Evolutionary conservation across 768 basidiomycete species (phyloP).

Genomic region (Chiua virens): DNA sequence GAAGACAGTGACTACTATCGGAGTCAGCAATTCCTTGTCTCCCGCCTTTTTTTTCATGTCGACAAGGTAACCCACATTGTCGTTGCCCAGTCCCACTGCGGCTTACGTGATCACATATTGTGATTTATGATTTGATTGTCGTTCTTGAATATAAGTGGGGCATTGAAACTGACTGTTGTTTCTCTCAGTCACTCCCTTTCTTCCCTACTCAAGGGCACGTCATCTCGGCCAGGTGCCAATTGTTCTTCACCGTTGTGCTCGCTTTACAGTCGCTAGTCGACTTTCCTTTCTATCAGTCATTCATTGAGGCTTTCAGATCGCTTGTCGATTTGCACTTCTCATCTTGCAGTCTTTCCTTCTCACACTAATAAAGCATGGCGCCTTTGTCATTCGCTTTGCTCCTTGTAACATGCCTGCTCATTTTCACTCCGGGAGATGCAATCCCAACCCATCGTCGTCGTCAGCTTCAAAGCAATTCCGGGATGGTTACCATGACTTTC

Average conservation of each 20-base stretch:
- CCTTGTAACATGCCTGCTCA: conserved; percentile 53
- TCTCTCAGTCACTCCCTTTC: neutral
- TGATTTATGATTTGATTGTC: no score
- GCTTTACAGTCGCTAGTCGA: conserved; percentile 19
- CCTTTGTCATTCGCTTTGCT: conserved; percentile 46
- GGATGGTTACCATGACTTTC: conserved; percentile 44
- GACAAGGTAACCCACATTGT: conserved; percentile 20
- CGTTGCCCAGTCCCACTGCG: no score
- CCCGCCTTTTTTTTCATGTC: neutral
- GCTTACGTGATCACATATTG: conserved; percentile 15
- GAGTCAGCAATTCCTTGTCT: conserved; percentile 6
- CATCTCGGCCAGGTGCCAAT: conserved; percentile 22
- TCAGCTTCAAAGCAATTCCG: conserved; percentile 14
- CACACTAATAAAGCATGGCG: conserved; percentile 45
- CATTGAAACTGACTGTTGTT: neutral
- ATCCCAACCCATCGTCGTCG: conserved; percentile 19
- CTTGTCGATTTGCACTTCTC: conserved; percentile 12
- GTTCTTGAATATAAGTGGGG: conserved; percentile 4
- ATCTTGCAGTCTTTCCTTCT: neutral
- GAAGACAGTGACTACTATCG: neutral
- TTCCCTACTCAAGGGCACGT: neutral
- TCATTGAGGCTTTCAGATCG: conserved; percentile 2
- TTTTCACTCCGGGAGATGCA: conserved; percentile 36
- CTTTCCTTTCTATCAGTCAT: neutral
- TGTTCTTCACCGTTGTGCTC: conserved; percentile 6